These are phyloP conservation scores for Naganishia liquefaciens DNA, from an alignment of 1,284 basidiomycete genomes.

Conservation along the genomic window DNA sequence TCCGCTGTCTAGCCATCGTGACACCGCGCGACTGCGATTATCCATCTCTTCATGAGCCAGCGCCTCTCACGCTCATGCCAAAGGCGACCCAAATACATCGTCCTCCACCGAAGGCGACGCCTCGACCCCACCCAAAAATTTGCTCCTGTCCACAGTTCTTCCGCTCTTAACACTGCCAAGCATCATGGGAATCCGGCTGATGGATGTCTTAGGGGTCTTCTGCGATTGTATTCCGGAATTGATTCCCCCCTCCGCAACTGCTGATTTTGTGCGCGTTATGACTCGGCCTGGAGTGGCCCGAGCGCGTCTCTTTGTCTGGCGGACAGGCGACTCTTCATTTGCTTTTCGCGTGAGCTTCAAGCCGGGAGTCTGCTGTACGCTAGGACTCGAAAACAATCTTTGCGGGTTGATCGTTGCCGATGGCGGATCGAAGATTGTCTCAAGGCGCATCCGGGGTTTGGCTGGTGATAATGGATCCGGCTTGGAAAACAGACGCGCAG, in stretches of 20 bases:
- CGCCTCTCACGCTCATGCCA: neutral
- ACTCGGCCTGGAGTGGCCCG: neutral
- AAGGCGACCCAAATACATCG: constrained; percentile 20
- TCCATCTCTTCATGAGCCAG: too few species aligned
- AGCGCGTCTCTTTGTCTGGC: constrained; percentile 10
- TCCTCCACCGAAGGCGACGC: neutral
- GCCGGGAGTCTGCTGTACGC: neutral
- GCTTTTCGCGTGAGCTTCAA: neutral
- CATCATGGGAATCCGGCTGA: constrained; percentile 24
- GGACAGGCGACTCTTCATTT: neutral
- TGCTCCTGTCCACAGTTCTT: constrained; percentile 3
- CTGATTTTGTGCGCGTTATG: neutral
- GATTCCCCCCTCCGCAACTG: neutral
- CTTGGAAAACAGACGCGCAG: neutral
- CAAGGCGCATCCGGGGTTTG: constrained; percentile 12
- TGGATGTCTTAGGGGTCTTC: neutral
- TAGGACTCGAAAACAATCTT: neutral
- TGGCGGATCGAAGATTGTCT: constrained; percentile 11
- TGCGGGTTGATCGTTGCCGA: constrained; percentile 3
- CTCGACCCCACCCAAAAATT: neutral
- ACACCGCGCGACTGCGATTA: too few species aligned
- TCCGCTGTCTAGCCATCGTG: too few species aligned
- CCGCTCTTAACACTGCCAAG: constrained; percentile 15
- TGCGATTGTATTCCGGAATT: too few species aligned
- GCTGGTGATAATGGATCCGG: neutral